Evolutionary conservation across 257 asterid genomes (phyloP).

Genomic region (Solanum dulcamara): DNA sequence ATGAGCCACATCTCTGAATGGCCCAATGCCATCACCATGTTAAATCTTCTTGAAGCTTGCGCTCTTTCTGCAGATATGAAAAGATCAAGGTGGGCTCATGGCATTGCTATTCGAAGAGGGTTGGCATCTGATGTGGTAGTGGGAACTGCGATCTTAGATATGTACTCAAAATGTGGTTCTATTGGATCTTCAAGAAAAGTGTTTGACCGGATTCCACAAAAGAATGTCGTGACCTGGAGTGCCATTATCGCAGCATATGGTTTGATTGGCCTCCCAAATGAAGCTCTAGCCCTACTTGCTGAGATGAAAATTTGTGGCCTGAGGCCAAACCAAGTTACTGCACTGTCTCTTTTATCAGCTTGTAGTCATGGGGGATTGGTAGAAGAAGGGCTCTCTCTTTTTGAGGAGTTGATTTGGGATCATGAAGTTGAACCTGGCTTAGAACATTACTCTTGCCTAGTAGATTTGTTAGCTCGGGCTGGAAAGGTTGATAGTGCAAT

Average conservation of each 20-base stretch:
- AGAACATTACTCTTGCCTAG: conserved; percentile 78
- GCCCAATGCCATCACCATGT: conserved; percentile 43
- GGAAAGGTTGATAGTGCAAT: conserved; percentile 69
- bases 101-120: conserved; percentile 52
- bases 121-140: conserved; percentile 48
- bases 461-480: conserved; percentile 81
- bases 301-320: conserved; percentile 53
- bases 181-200: conserved; percentile 52
- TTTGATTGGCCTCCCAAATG: conserved; percentile 60
- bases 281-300: conserved; percentile 51
- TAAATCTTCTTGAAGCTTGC: conserved; percentile 79
- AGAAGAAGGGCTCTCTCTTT: conserved; percentile 53
- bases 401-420: conserved; percentile 33
- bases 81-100: conserved; percentile 63
- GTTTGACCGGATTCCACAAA: conserved; percentile 44
- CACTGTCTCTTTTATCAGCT: conserved; percentile 59
- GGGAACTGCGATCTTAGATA: conserved; percentile 78
- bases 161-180: conserved; percentile 84
- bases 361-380: conserved; percentile 94
- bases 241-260: conserved; percentile 81
- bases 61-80: conserved; percentile 53
- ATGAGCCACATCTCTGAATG: conserved; percentile 31
- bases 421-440: conserved; percentile 27
- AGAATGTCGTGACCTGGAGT: conserved; percentile 62
- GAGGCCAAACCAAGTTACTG: conserved; percentile 60